A percentile compares a stretch with the other conserved stretches of the same genome.
These are phyloP conservation scores for Xylaria sp. DNA, from an alignment of 495 filamentous ascomycete genomes.

Conservation along the genomic window DNA sequence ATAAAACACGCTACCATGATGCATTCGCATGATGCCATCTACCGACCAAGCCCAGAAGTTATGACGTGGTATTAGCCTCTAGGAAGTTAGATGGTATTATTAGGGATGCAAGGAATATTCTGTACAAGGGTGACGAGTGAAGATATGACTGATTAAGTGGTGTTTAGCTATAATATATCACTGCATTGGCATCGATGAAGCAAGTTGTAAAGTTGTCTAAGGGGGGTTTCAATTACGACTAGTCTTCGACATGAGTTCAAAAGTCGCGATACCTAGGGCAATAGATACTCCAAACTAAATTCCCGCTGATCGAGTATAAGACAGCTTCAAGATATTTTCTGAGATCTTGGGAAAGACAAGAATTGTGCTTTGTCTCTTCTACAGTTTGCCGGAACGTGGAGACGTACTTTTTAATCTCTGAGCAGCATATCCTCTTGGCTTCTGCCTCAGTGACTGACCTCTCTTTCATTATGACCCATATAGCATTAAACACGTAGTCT, in stretches of 20 bases:
- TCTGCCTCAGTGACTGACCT: slow-evolving; percentile 34
- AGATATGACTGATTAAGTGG: neutral
- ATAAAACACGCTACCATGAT: neutral
- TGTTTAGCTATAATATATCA: neutral
- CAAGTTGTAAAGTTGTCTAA: neutral
- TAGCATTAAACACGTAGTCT: slow-evolving; percentile 43
- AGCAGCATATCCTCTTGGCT: slow-evolving; percentile 34
- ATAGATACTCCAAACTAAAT: slow-evolving; percentile 42
- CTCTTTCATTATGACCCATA: slow-evolving; percentile 48
- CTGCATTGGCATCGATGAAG: neutral
- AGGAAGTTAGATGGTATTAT: neutral
- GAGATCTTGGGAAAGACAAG: slow-evolving; percentile 11
- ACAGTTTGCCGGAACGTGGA: neutral
- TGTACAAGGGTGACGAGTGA: neutral
- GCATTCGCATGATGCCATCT: neutral
- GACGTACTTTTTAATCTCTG: slow-evolving; percentile 20
- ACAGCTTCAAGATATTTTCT: slow-evolving; percentile 39
- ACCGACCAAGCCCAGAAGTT: neutral
- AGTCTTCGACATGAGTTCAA: neutral
- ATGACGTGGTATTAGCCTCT: too few relatives aligned
- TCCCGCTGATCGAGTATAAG: slow-evolving; percentile 35
- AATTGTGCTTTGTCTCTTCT: slow-evolving; percentile 19
- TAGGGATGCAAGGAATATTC: neutral
- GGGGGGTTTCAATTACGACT: neutral
- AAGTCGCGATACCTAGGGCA: slow-evolving; percentile 41